These are phyloP conservation scores for Nigrospora oryzae DNA, from an alignment of 2,329 filamentous ascomycete genomes.

Conservation along the genomic window DNA sequence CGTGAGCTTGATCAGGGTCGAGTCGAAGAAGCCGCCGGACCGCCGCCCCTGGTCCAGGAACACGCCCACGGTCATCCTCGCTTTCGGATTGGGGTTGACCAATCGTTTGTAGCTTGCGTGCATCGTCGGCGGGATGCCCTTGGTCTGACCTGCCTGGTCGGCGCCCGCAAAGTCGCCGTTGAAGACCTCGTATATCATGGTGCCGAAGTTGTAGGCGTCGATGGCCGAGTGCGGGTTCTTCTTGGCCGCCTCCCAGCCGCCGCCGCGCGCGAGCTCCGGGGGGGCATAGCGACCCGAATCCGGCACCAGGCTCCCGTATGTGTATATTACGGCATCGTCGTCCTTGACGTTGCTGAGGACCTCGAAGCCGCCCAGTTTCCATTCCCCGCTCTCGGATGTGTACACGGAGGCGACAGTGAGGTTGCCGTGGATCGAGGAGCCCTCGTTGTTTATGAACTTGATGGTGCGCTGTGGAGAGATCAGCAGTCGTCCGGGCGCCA, in stretches of 20 bases:
- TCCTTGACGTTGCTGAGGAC: slow-evolving; percentile 92
- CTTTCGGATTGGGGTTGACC: slow-evolving; percentile 81
- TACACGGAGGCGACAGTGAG: slow-evolving; percentile 82
- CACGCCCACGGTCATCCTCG: slow-evolving; percentile 71
- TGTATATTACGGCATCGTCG: slow-evolving; percentile 90
- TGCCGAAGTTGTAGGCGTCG: slow-evolving; percentile 81
- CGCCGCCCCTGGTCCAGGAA: slow-evolving; percentile 87
- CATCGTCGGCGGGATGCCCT: slow-evolving; percentile 80
- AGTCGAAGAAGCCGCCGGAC: slow-evolving; percentile 83
- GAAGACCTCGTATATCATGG: slow-evolving; percentile 82
- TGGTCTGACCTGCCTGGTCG: slow-evolving; percentile 79
- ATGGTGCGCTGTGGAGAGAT: slow-evolving; percentile 59
- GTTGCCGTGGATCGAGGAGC: slow-evolving; percentile 81
- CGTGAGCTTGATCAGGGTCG: slow-evolving; percentile 81
- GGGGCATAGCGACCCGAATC: slow-evolving; percentile 79
- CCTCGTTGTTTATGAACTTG: slow-evolving; percentile 94
- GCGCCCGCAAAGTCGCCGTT: slow-evolving; percentile 71
- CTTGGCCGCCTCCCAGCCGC: slow-evolving; percentile 95
- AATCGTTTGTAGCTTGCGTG: slow-evolving; percentile 86
- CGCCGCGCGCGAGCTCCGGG: slow-evolving; percentile 74
- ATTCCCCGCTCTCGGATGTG: slow-evolving; percentile 92
- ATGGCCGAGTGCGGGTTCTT: slow-evolving; percentile 71
- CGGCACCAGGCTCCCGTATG: slow-evolving; percentile 78
- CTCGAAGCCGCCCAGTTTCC: slow-evolving; percentile 93
- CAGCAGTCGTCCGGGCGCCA: neutral